Evolutionary conservation across 2,329 filamentous ascomycete species (phyloP).

Genomic region (Xylariaceae sp.): DNA sequence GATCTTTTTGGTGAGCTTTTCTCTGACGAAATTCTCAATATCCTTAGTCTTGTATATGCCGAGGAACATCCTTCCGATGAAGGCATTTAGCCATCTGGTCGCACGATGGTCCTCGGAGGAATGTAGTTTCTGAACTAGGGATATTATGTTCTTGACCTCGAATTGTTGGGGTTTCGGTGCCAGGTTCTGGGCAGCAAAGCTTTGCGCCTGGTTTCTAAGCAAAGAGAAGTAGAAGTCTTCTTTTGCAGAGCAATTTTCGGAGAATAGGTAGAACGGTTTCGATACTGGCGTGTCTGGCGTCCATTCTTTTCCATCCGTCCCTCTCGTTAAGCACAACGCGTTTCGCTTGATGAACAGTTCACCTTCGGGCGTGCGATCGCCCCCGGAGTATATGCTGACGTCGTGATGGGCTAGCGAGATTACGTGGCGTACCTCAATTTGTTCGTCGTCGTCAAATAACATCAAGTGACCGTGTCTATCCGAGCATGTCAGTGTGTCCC

Average conservation of each 20-base stretch:
- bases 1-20: constrained; percentile 95
- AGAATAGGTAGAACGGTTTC: constrained; percentile 92
- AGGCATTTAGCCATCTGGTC: constrained; percentile 89
- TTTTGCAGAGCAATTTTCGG: constrained; percentile 92
- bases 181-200: constrained; percentile 55
- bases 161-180: constrained; percentile 75
- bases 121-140: constrained; percentile 86
- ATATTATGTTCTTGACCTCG: constrained; percentile 83
- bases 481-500: neutral
- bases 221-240: constrained; percentile 98
- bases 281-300: constrained; percentile 61
- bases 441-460: constrained; percentile 94
- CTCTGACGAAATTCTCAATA: constrained; percentile 75
- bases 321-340: constrained; percentile 78
- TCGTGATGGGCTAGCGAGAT: constrained; percentile 89
- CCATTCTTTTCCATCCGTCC: constrained; percentile 55
- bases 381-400: constrained; percentile 82
- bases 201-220: constrained; percentile 78
- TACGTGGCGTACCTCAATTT: constrained; percentile 94
- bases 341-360: constrained; percentile 96
- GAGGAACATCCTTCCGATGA: constrained; percentile 86
- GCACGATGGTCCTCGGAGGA: constrained; percentile 89
- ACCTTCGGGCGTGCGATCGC: constrained; percentile 77
- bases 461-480: constrained; percentile 88
- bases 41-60: constrained; percentile 84